Percentiles rank a stretch among this genome's conserved stretches.
Conservation (phyloP, 495 filamentous ascomycete species). For the Penicillium steckii region DNA sequence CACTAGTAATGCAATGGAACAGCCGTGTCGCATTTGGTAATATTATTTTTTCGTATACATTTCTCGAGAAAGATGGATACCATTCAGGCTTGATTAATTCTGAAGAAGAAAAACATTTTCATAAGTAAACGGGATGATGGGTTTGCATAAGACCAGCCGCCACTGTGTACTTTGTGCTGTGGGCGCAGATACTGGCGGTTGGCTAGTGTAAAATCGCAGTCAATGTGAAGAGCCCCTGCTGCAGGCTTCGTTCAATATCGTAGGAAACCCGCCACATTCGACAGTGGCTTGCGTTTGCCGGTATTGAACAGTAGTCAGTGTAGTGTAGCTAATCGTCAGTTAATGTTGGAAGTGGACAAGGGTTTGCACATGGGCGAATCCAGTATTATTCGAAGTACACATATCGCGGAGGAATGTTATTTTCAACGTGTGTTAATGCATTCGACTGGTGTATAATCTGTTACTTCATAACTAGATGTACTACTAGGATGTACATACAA, state of each 20-base stretch:
- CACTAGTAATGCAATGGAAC: conserved; percentile 7
- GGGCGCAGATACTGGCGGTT: not conserved
- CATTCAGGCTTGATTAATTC: not conserved
- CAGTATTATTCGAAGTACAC: no score
- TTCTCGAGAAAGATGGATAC: not conserved
- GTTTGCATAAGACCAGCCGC: not conserved
- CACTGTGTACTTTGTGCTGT: not conserved
- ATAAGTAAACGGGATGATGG: not conserved
- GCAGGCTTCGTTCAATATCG: not conserved
- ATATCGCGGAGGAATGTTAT: no score
- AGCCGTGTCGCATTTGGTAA: conserved; percentile 11
- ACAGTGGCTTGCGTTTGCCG: not conserved
- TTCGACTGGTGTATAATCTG: no score
- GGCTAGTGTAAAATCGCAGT: not conserved
- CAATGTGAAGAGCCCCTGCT: not conserved
- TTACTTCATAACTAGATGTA: no score
- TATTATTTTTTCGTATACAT: not conserved
- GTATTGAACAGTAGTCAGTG: not conserved
- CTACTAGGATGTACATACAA: no score
- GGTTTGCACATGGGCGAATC: no score
- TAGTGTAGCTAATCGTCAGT: no score
- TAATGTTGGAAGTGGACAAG: no score
- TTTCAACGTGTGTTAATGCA: no score
- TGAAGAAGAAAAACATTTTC: not conserved
- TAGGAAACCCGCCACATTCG: not conserved